Evolutionary conservation across 176 grass and related monocot genomes (phyloP).

Genomic region (Lolium multiflorum): DNA sequence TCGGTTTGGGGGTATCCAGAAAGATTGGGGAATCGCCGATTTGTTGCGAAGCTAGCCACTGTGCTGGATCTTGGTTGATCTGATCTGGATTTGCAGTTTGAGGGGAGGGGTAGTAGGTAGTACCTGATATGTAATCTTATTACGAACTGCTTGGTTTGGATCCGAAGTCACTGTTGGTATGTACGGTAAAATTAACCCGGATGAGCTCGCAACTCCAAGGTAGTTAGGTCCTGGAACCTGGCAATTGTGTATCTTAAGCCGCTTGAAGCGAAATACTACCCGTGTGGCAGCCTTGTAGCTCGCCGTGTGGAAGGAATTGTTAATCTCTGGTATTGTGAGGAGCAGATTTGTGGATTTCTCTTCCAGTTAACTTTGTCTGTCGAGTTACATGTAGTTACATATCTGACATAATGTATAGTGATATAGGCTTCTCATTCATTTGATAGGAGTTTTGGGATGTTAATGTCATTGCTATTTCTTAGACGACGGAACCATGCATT

Average conservation of each 20-base stretch:
- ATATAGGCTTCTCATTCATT: neutral
- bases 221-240: neutral
- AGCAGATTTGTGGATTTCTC: neutral
- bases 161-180: neutral
- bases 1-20: neutral
- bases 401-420: neutral
- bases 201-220: neutral
- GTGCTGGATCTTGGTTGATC: constrained; percentile 24
- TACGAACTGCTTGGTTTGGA: neutral
- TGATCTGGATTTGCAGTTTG: constrained; percentile 1
- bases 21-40: neutral
- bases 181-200: neutral
- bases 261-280: neutral
- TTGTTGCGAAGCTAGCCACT: neutral
- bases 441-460: neutral
- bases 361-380: neutral
- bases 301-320: neutral
- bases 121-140: neutral
- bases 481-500: neutral
- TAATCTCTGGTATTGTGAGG: neutral
- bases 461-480: neutral
- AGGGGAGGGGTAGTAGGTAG: neutral
- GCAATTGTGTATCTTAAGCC: neutral
- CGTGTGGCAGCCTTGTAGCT: neutral
- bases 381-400: neutral